phyloP scores from a whole-genome alignment of 805 yeast species.

The Saturnispora zaruensis region DNA sequence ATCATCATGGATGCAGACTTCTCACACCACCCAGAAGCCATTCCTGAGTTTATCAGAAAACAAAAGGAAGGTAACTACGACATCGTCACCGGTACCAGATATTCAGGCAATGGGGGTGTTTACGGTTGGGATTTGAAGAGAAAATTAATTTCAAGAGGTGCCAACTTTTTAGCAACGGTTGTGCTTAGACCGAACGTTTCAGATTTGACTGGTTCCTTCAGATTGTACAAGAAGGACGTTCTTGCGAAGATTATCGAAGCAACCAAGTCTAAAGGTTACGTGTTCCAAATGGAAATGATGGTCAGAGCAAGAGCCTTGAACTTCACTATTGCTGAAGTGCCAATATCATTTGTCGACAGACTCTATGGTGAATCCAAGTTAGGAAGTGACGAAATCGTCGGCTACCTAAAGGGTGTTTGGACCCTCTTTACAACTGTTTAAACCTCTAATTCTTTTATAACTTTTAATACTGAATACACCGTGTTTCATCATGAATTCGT shows the following conservation, averaged over 20 bases:
- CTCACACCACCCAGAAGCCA: slow-evolving; percentile 74
- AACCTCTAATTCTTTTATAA: not conserved
- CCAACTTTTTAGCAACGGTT: slow-evolving; percentile 67
- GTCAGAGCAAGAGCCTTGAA: slow-evolving; percentile 71
- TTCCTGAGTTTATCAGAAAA: slow-evolving; percentile 62
- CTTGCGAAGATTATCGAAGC: slow-evolving; percentile 56
- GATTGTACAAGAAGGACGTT: slow-evolving; percentile 64
- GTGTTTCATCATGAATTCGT: slow-evolving; percentile 34
- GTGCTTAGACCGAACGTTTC: slow-evolving; percentile 64
- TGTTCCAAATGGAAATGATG: slow-evolving; percentile 85
- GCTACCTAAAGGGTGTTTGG: slow-evolving; percentile 72
- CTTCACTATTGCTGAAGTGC: slow-evolving; percentile 70
- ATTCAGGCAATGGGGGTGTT: slow-evolving; percentile 76
- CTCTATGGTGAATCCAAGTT: slow-evolving; percentile 70
- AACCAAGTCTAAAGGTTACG: slow-evolving; percentile 70
- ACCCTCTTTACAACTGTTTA: slow-evolving; percentile 53
- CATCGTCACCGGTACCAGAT: slow-evolving; percentile 51
- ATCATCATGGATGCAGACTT: slow-evolving; percentile 82
- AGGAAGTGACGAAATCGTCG: slow-evolving; percentile 75
- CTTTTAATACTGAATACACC: slow-evolving; percentile 30
- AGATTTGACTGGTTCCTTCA: slow-evolving; percentile 70
- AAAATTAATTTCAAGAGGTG: slow-evolving; percentile 70
- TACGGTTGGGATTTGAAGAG: slow-evolving; percentile 80
- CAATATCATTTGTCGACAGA: slow-evolving; percentile 71
- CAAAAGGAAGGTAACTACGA: slow-evolving; percentile 46